Conservation (phyloP, 768 basidiomycete species). For the Russula brevipes region DNA sequence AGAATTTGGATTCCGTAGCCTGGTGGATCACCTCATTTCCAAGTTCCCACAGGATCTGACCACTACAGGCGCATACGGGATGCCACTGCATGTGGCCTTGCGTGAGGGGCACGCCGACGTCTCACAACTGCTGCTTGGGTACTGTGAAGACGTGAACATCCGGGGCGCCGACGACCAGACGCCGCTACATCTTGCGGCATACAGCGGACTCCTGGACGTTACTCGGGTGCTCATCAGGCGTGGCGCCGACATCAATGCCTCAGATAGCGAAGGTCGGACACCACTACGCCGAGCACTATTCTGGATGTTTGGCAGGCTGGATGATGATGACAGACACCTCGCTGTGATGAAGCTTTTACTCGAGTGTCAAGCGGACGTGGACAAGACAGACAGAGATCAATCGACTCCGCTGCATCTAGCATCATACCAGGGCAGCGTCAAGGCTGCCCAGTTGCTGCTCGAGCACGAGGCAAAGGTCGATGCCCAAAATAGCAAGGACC, state of each 20-base stretch:
- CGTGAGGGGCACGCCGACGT: neutral
- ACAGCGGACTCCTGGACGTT: neutral
- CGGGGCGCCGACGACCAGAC: neutral
- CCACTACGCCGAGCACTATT: neutral
- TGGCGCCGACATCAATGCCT: neutral
- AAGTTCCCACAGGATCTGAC: neutral
- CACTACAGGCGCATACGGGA: too few species aligned
- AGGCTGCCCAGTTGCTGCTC: too few species aligned
- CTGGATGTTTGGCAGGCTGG: neutral
- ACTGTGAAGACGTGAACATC: neutral
- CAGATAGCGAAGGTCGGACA: neutral
- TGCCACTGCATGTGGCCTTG: neutral
- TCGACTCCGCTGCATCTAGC: too few species aligned
- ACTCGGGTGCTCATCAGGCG: neutral
- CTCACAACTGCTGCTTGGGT: neutral
- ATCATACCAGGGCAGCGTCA: too few species aligned
- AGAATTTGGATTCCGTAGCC: neutral
- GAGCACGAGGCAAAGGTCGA: too few species aligned
- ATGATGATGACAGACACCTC: neutral
- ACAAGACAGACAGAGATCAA: neutral
- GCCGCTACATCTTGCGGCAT: neutral
- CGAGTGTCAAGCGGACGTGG: neutral
- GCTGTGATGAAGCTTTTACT: neutral
- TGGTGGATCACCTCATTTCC: neutral
- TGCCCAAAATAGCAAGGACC: too few species aligned